phyloP scores from a whole-genome alignment of 2,329 filamentous ascomycete species.

The Fusarium multiceps region DNA sequence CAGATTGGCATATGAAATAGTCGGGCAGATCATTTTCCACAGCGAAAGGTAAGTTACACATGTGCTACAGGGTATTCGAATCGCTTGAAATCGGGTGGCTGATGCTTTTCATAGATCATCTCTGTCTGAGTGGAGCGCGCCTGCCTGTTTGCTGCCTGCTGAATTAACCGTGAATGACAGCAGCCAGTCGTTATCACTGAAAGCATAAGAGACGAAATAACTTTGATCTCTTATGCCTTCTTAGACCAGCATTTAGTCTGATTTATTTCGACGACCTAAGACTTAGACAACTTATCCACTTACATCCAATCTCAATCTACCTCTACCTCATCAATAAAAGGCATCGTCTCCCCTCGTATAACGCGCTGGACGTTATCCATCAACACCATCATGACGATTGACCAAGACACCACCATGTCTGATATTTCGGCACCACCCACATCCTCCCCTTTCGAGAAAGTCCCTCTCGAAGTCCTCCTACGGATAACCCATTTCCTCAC shows the following conservation, averaged over 20 bases:
- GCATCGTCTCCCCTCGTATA: background rate
- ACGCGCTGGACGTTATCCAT: too few species aligned
- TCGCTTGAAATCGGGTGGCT: background rate
- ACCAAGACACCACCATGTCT: conserved; percentile 29
- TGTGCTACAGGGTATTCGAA: background rate
- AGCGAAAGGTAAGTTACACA: background rate
- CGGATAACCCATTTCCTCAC: conserved; percentile 64
- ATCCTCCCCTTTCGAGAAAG: conserved; percentile 43
- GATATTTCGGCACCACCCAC: background rate
- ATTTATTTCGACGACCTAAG: background rate
- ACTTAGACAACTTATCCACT: background rate
- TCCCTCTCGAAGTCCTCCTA: conserved; percentile 70
- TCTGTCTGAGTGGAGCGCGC: conserved; percentile 24
- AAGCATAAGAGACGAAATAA: background rate
- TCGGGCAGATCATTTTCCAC: background rate
- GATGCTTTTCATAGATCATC: conserved; percentile 1
- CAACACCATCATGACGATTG: conserved; percentile 23
- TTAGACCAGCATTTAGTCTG: background rate
- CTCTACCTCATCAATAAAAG: conserved; percentile 2
- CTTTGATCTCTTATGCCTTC: background rate
- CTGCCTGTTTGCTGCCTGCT: conserved; percentile 38
- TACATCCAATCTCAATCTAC: background rate
- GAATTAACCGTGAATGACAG: background rate
- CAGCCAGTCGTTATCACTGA: background rate
- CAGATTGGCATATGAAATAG: too few species aligned